Evolutionary conservation across 2,329 filamentous ascomycete genomes (phyloP).

Genomic region (Fusarium coicis): DNA sequence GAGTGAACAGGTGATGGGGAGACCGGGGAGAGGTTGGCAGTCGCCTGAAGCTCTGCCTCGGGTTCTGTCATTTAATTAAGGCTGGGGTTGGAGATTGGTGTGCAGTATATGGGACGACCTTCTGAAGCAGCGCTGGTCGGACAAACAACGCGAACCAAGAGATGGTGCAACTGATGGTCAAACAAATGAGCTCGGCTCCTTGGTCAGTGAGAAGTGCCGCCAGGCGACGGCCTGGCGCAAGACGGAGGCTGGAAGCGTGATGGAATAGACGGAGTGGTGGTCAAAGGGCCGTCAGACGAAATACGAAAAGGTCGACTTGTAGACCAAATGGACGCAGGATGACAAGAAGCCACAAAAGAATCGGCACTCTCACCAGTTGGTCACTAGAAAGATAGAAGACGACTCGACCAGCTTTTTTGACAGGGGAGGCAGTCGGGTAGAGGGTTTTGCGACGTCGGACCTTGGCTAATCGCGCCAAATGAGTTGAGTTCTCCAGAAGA

Average conservation of each 20-base stretch:
- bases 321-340: constrained; percentile 13
- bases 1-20: constrained; percentile 62
- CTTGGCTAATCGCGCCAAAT: constrained; percentile 37
- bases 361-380: constrained; percentile 21
- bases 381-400: constrained; percentile 8
- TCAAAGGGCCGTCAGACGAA: constrained; percentile 25
- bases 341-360: constrained; percentile 11
- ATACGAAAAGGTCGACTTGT: constrained; percentile 6
- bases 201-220: constrained; percentile 36
- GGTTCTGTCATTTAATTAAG: constrained; percentile 58
- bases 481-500: constrained; percentile 36
- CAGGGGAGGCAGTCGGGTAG: constrained; percentile 20
- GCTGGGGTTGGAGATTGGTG: constrained; percentile 28
- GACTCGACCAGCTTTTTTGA: constrained; percentile 15
- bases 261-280: constrained; percentile 23
- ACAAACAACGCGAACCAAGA: constrained; percentile 33
- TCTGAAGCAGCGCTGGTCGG: constrained; percentile 30
- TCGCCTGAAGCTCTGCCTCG: constrained; percentile 58
- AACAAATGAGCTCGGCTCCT: constrained; percentile 28
- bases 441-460: constrained; percentile 44
- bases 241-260: constrained; percentile 19
- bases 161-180: constrained; percentile 30
- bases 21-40: constrained; percentile 63
- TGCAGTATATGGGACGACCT: constrained; percentile 27
- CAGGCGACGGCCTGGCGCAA: constrained; percentile 36